Conservation (phyloP, 257 asterid genomes). For the Rehmannia glutinosa region DNA sequence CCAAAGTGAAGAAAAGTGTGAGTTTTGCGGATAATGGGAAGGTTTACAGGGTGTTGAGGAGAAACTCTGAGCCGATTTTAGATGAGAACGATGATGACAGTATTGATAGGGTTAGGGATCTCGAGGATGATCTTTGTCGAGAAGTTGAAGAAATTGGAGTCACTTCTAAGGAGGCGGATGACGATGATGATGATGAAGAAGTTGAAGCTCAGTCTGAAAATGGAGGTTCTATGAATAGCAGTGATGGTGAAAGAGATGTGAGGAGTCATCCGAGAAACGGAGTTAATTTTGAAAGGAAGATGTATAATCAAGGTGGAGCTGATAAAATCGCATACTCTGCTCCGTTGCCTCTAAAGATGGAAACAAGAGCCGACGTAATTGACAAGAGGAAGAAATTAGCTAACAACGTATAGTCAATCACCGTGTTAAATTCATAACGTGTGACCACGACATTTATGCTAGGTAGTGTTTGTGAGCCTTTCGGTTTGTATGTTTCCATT, state of each 20-base stretch:
- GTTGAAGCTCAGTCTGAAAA: slow-evolving; percentile 21
- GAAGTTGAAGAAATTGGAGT: slow-evolving; percentile 43
- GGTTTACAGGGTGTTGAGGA: slow-evolving; percentile 21
- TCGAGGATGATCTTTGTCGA: slow-evolving; percentile 18
- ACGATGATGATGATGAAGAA: slow-evolving; percentile 23
- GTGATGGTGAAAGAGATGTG: slow-evolving; percentile 32
- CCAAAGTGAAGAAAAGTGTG: slow-evolving; percentile 50
- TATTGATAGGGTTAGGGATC: slow-evolving; percentile 20
- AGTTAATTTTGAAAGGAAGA: background rate
- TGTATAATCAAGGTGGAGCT: slow-evolving; percentile 13
- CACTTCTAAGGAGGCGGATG: slow-evolving; percentile 25
- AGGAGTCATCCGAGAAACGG: slow-evolving; percentile 8
- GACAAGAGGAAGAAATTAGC: slow-evolving; percentile 27
- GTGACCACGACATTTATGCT: background rate
- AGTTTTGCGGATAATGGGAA: slow-evolving; percentile 47
- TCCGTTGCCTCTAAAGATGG: slow-evolving; percentile 54
- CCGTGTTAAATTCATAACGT: no score
- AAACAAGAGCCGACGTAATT: slow-evolving; percentile 25
- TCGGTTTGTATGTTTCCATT: background rate
- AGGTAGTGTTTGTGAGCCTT: slow-evolving; percentile 1
- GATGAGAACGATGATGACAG: slow-evolving; percentile 20
- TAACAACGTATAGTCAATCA: background rate
- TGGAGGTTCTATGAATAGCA: no score
- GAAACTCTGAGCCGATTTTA: background rate
- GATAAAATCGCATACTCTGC: slow-evolving; percentile 33